Percentiles rank a stretch among this genome's conserved stretches.
These are phyloP conservation scores for Geosiphon pyriformis DNA, from an alignment of 192 early-diverging fungal genomes.

Conservation along the genomic window DNA sequence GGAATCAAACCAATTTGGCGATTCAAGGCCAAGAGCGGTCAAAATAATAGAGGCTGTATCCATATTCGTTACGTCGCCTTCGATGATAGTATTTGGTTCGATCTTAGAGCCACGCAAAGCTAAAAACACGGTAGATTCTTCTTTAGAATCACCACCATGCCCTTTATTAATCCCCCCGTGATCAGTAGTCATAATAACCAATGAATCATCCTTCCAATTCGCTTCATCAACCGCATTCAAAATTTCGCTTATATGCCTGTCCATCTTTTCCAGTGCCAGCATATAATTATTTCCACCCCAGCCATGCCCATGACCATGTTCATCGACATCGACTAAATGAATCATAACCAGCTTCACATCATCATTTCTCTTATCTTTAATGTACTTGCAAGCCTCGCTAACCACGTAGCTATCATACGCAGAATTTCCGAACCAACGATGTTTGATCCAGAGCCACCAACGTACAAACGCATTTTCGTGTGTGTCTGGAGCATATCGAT, in stretches of 20 bases:
- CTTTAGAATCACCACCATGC: constrained; percentile 11
- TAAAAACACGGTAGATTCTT: constrained; percentile 1
- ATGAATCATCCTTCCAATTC: neutral
- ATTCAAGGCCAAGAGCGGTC: neutral
- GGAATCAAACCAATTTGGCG: constrained; percentile 6
- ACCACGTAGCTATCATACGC: neutral
- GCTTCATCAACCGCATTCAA: constrained; percentile 7
- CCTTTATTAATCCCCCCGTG: constrained; percentile 3
- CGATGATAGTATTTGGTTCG: neutral
- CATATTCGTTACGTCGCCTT: neutral
- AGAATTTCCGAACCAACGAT: neutral
- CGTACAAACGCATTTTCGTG: neutral
- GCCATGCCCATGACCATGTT: constrained; percentile 12
- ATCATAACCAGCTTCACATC: constrained; percentile 10
- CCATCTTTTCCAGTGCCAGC: constrained; percentile 1
- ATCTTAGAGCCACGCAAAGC: neutral
- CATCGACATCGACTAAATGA: constrained; percentile 19
- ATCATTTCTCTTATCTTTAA: neutral
- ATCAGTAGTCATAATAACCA: constrained; percentile 9
- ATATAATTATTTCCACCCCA: constrained; percentile 7
- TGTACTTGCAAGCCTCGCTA: neutral
- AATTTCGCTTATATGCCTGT: neutral
- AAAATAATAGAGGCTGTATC: constrained; percentile 5
- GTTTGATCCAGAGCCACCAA: constrained; percentile 1
- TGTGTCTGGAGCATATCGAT: neutral